phyloP scores from a whole-genome alignment of 192 early-diverging fungal genomes.

The Backusella westeae region DNA sequence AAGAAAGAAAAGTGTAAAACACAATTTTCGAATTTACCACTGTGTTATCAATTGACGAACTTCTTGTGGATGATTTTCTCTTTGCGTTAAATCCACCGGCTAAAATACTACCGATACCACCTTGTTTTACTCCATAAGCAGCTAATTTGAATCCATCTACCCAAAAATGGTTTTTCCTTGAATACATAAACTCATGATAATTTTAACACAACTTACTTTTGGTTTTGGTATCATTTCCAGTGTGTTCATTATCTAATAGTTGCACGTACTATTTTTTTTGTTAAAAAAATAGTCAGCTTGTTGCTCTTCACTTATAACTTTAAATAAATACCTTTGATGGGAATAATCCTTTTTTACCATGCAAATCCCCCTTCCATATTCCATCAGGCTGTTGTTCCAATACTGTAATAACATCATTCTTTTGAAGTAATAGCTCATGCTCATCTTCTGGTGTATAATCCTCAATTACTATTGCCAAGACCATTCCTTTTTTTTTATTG shows the following conservation, averaged over 20 bases:
- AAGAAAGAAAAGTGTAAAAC: not conserved
- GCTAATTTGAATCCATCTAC: slow-evolving; percentile 57
- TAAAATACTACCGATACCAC: slow-evolving; percentile 72
- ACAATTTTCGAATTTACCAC: not conserved
- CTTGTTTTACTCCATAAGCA: slow-evolving; percentile 75
- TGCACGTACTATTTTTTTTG: slow-evolving; percentile 13
- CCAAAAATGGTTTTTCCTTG: not conserved
- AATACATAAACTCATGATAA: not conserved
- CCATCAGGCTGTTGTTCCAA: slow-evolving; percentile 57
- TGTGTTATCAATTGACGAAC: not conserved
- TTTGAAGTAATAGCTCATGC: slow-evolving; percentile 63
- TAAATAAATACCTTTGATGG: slow-evolving; percentile 49
- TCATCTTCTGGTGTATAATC: slow-evolving; percentile 64
- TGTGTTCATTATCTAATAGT: not conserved
- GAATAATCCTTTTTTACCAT: slow-evolving; percentile 66
- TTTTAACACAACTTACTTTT: not conserved
- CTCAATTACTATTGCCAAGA: slow-evolving; percentile 58
- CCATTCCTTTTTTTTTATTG: not conserved
- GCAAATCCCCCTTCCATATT: slow-evolving; percentile 68
- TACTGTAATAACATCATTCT: slow-evolving; percentile 64
- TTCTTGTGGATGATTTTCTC: slow-evolving; percentile 37
- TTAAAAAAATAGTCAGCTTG: not conserved
- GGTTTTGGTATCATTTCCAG: slow-evolving; percentile 2
- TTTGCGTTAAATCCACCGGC: slow-evolving; percentile 64
- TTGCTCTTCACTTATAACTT: not conserved